These are phyloP conservation scores for Penicillium cosmopolitanum DNA, from an alignment of 495 filamentous ascomycete genomes.

Conservation along the genomic window DNA sequence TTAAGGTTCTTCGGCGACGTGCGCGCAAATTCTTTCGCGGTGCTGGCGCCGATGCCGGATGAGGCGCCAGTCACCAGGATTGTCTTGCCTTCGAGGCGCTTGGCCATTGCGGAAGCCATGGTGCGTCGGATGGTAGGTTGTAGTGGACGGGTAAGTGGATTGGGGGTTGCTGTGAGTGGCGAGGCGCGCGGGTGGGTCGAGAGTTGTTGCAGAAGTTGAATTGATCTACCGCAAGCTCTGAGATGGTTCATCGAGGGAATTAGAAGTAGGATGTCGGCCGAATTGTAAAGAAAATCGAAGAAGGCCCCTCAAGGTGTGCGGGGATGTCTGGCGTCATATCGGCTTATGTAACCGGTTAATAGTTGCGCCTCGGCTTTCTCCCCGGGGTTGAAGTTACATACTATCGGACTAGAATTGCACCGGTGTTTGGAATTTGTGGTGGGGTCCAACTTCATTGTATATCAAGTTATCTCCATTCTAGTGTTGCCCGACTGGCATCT, in stretches of 20 bases:
- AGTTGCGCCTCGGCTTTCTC: constrained; percentile 14
- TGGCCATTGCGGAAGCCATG: constrained; percentile 79
- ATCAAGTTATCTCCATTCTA: too few relatives aligned
- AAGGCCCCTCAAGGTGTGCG: constrained; percentile 27
- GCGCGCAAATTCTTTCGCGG: constrained; percentile 88
- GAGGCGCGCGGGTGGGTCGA: constrained; percentile 22
- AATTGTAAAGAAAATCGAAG: constrained; percentile 25
- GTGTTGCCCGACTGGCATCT: too few relatives aligned
- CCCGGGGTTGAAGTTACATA: constrained; percentile 5
- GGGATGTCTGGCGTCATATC: constrained; percentile 31
- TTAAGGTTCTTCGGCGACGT: constrained; percentile 80
- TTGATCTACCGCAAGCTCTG: constrained; percentile 31
- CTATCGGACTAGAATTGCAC: neutral
- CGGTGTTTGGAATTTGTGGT: too few relatives aligned
- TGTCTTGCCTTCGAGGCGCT: constrained; percentile 93
- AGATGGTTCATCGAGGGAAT: constrained; percentile 40
- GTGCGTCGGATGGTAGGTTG: constrained; percentile 40
- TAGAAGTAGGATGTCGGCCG: neutral
- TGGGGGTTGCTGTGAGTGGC: constrained; percentile 22
- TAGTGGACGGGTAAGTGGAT: constrained; percentile 24
- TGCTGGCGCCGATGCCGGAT: constrained; percentile 86
- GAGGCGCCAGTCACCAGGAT: constrained; percentile 91
- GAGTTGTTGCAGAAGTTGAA: constrained; percentile 30
- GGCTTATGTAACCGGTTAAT: constrained; percentile 25
- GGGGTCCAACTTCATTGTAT: too few relatives aligned